These are phyloP conservation scores for Bolboschoenus planiculmis DNA, from an alignment of 176 grass and related monocot genomes.

Conservation along the genomic window DNA sequence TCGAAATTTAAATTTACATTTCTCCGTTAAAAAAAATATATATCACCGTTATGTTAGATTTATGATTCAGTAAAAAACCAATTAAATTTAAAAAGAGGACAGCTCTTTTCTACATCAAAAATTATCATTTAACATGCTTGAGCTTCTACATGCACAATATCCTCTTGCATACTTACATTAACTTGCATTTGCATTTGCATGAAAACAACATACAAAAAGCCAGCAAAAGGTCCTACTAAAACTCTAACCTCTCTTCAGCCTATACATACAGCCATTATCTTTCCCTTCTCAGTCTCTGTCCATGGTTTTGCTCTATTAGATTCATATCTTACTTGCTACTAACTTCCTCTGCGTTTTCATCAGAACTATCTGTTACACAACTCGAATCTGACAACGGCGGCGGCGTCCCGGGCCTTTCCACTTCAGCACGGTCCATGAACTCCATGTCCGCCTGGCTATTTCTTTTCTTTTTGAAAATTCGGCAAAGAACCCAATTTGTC, in stretches of 20 bases:
- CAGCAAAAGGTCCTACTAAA: constrained; percentile 10
- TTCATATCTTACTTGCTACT: constrained; percentile 11
- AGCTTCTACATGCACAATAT: constrained; percentile 8
- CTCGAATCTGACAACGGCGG: constrained; percentile 6
- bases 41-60: too few relatives aligned
- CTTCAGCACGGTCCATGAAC: constrained; percentile 1
- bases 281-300: neutral
- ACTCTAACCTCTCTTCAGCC: neutral
- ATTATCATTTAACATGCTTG: constrained; percentile 1
- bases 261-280: neutral
- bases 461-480: constrained; percentile 42
- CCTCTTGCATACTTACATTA: constrained; percentile 9
- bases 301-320: constrained; percentile 1
- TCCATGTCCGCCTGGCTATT: constrained; percentile 15
- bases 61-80: too few relatives aligned
- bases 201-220: constrained; percentile 11
- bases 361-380: constrained; percentile 28
- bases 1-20: too few relatives aligned
- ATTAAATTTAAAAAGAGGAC: too few relatives aligned
- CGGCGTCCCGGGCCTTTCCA: constrained; percentile 6
- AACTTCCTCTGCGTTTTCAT: constrained; percentile 19
- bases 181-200: too few relatives aligned
- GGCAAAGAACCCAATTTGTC: constrained; percentile 27
- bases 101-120: neutral
- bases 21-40: too few relatives aligned